phyloP scores from a whole-genome alignment of 2,329 filamentous ascomycete genomes.

The Ophiostoma perfectum region DNA sequence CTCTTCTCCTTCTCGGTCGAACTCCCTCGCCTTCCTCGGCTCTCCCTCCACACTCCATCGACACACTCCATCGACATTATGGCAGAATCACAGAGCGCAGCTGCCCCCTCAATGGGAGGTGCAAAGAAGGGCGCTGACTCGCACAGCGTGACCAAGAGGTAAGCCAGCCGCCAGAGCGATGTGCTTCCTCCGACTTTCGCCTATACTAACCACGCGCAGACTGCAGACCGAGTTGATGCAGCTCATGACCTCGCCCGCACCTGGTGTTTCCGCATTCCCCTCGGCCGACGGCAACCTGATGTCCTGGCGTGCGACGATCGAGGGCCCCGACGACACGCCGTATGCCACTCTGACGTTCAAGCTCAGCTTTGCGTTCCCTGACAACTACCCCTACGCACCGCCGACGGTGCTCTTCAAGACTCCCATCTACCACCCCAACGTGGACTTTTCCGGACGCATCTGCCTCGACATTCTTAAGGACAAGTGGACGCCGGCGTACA shows the following conservation, averaged over 20 bases:
- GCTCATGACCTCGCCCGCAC: conserved; percentile 91
- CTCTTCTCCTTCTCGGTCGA: background rate
- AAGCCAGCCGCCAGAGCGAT: conserved; percentile 22
- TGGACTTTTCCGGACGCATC: conserved; percentile 94
- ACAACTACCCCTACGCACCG: conserved; percentile 87
- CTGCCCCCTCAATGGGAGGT: conserved; percentile 58
- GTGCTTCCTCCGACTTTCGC: background rate
- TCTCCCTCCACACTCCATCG: background rate
- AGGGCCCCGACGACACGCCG: conserved; percentile 83
- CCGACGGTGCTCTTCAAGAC: conserved; percentile 96
- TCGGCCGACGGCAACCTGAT: conserved; percentile 84
- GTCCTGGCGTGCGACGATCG: conserved; percentile 89
- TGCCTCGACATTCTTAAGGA: conserved; percentile 98
- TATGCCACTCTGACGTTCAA: conserved; percentile 87
- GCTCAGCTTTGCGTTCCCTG: conserved; percentile 83
- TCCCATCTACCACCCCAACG: conserved; percentile 97
- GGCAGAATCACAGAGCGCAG: conserved; percentile 60
- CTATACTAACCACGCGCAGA: conserved; percentile 42
- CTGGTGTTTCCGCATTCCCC: conserved; percentile 92
- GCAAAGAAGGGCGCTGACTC: conserved; percentile 55
- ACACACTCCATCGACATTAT: conserved; percentile 31
- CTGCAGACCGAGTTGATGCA: conserved; percentile 97
- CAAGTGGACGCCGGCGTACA: conserved; percentile 98
- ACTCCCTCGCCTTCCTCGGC: background rate
- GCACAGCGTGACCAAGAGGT: conserved; percentile 76